A percentile compares a stretch with the other conserved stretches of the same genome.
Evolutionary conservation across 306 rosid genomes (phyloP).

Genomic region (Cicer arietinum): DNA sequence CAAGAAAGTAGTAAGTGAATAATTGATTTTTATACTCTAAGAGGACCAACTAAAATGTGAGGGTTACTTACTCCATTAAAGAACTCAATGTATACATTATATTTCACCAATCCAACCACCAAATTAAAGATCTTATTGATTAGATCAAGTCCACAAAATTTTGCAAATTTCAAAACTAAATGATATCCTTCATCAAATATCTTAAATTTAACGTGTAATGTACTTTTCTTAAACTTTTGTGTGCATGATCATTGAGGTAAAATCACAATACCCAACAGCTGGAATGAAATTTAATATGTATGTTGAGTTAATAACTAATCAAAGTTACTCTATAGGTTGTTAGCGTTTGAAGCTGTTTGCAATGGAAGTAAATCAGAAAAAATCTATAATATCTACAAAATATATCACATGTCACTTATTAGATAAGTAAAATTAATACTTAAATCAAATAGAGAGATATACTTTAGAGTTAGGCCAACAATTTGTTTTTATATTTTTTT

Average conservation of each 20-base stretch:
- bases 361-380: too few species aligned
- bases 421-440: too few species aligned
- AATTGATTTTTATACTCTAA: neutral
- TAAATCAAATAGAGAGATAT: too few species aligned
- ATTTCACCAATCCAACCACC: neutral
- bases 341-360: too few species aligned
- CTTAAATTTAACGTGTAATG: neutral
- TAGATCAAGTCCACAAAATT: neutral
- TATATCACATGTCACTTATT: too few species aligned
- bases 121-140: neutral
- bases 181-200: conserved; percentile 2
- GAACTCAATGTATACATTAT: neutral
- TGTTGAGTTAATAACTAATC: neutral
- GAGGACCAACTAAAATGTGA: neutral
- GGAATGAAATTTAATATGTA: neutral
- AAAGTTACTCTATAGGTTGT: neutral
- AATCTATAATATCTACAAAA: too few species aligned
- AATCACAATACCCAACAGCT: neutral
- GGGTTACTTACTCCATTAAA: neutral
- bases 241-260: neutral
- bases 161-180: neutral
- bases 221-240: neutral
- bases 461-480: too few species aligned
- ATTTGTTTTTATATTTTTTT: too few species aligned
- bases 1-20: too few species aligned